Evolutionary conservation across 225 moss, liverwort and hornwort genomes (phyloP), one percentile per base, ranked within the genome.

Genomic region (Physcomitrellopsis africana): DNA sequence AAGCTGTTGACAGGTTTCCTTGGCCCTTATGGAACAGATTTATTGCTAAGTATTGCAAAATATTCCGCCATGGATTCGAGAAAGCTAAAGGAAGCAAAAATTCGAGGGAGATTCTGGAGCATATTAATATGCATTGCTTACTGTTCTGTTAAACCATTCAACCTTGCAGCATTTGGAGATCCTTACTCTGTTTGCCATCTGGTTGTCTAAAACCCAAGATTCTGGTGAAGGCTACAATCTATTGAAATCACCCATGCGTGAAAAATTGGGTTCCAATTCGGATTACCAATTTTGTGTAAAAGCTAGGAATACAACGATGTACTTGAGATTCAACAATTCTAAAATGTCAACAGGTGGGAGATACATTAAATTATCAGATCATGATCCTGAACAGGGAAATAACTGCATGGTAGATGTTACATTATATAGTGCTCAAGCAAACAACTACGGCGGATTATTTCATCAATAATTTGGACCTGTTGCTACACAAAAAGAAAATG

Each of bases 291-390:
- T n/a, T n/a, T n/a, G n/a, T n/a, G n/a, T n/a, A n/a, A n/a, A n/a
- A n/a, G 66, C 41, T n/a, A 44, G 64, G 46, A 64, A 64, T 22
- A 64, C 45, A 3, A 64, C 64, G 1, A 64, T 64, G 64, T 20
- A 10, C 4, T 64, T 64, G 43, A 20, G 43, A 12, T 64, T 43
- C 44, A 11, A 44, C 45, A 45, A 3, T 43, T 1, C 20, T 1
- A 46, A 12, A 7, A n/a, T 64, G 64, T 1, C 11, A 5, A 64
- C 45, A 11, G 63, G 43, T 3, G 0, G 2, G 9, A 9, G 19
- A 12, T 10, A n/a, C 2, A 20, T 64, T 1, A n/a, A 8, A 2
- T 0, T 4, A 1, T n/a, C 44, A 1, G 7, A 1, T 10, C 42
- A 42, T 10, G 64, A 64, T 9, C 10, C 10, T 1, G 64, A 64